Evolutionary conservation across 768 basidiomycete genomes (phyloP), one percentile per base, ranked within the genome.

Genomic region (Tulasnella sp.): DNA sequence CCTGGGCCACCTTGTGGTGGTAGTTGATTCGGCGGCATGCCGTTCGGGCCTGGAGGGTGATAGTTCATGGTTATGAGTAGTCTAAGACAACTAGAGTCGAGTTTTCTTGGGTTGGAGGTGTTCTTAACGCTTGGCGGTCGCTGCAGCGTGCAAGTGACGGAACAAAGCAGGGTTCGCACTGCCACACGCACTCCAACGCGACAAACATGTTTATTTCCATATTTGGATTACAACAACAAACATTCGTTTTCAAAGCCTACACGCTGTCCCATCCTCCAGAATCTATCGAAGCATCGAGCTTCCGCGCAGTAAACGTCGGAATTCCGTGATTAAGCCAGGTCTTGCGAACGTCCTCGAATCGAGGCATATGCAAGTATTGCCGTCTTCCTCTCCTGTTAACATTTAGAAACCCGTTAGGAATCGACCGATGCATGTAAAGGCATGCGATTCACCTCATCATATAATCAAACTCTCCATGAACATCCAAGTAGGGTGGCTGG

Each of bases 211-310:
- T 27, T 6, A 68, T 68, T 36, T 68, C 62, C 62, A 68, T 68
- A 34, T 36, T 68, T 14, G 62, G 10, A 36, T 31, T 34, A 68
- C 62, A 1, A 14, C 62, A 36, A 19, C 34, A 31, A 36, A 52
- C 27, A 31, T 36, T 16, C 34, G n/a, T n/a, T 68, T 16, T 27
- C 62, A 68, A 68, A 16, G n/a, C n/a, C 62, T 84, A 97, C 74
- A 97, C 85, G 79, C 92, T 93, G 83, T 94, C 94, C 97, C 96
- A 98, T 31, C 96, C 96, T n/a, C 97, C 95, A 40, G 89, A 92
- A 84, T 98, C 97, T 21, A 95, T 88, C 19, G 91, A 91, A 81
- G 93, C 89, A 84, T 99, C 97, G 80, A 98, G 83, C 84, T 94
- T 94, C 75, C 98, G 88, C 3, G 98, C 95, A 34, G 97, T 93